phyloP scores from a whole-genome alignment of 352 stramenopile genomes.

The Phytophthora niederhauseri region DNA sequence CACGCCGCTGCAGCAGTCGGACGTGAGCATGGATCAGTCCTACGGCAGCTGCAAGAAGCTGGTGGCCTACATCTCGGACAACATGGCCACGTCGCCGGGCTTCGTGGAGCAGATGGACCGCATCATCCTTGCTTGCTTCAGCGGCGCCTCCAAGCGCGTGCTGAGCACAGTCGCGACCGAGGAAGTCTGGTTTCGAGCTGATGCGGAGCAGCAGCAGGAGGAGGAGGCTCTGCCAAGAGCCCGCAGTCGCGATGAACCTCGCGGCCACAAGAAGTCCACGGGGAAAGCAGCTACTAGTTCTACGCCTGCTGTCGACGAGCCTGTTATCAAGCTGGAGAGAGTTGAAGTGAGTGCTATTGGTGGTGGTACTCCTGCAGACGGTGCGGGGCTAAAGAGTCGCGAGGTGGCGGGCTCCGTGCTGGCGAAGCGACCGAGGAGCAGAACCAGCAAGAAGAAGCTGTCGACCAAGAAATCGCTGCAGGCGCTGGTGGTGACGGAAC shows the following conservation, averaged over 20 bases:
- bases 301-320: conserved; percentile 2
- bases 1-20: conserved; percentile 7
- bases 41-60: conserved; percentile 56
- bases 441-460: conserved; percentile 35
- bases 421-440: conserved; percentile 25
- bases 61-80: conserved; percentile 57
- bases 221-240: not conserved
- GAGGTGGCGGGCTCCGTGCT: conserved; percentile 19
- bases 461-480: conserved; percentile 31
- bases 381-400: conserved; percentile 14
- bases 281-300: not conserved
- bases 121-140: conserved; percentile 72
- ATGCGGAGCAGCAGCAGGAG: not conserved
- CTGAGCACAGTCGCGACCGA: conserved; percentile 55
- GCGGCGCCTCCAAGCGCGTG: conserved; percentile 54
- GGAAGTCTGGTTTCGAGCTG: conserved; percentile 52
- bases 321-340: conserved; percentile 31
- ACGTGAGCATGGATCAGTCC: conserved; percentile 48
- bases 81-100: conserved; percentile 60
- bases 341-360: conserved; percentile 9
- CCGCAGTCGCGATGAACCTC: not conserved
- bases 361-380: conserved; percentile 15
- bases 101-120: conserved; percentile 75
- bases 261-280: conserved; percentile 2
- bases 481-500: conserved; percentile 3